Evolutionary conservation across 2,329 filamentous ascomycete species (phyloP), one percentile per base, ranked within the genome.

Genomic region (Pseudogymnoascus pannorum): DNA sequence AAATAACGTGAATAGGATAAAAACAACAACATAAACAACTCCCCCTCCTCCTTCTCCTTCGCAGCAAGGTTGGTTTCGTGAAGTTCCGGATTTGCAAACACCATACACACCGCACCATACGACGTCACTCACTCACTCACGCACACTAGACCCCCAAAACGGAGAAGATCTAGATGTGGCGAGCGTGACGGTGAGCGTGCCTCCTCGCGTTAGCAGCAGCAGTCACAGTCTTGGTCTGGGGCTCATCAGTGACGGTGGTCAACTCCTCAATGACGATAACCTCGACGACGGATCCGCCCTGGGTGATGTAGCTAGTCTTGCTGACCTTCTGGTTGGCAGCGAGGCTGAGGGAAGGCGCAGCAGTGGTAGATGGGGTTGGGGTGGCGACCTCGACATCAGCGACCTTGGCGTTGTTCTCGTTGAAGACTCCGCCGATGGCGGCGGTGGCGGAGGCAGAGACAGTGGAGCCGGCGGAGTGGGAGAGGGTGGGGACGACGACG

Each of bases 361-460:
- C 51, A 11, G 51, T 36, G 2, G 51, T 31, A 3, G 51, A 3
- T 3, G 51, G n/a, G n/a, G n/a, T n/a, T n/a, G n/a, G n/a, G n/a
- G 42, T 1, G 40, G 11, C n/a, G n/a, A n/a, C n/a, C 42, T 24
- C 26, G 8, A 18, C 26, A 7, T 12, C 26, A 2, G 26, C 33
- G 3, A 57, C 51, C 26, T 33, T 20, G 18, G 26, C 57, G 35
- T 44, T 59, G 18, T n/a, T 12, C 31, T 36, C 64, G 18, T 63
- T 26, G 68, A 75, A 74, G 44, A 74, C 70, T 26, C 68, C 74
- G 12, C 72, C 75, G 5, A 61, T 38, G 3, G 68, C 51, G 29
- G 66, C 68, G 2, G 64, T 63, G 9, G 63, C 65, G 1, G 67
- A 63, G 0, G 67, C 59, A 0, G 64, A 63, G 29, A 67, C 48